Base-by-base conservation (phyloP, 371 early-diverging fungal species). In the Coemansia linderi region DNA sequence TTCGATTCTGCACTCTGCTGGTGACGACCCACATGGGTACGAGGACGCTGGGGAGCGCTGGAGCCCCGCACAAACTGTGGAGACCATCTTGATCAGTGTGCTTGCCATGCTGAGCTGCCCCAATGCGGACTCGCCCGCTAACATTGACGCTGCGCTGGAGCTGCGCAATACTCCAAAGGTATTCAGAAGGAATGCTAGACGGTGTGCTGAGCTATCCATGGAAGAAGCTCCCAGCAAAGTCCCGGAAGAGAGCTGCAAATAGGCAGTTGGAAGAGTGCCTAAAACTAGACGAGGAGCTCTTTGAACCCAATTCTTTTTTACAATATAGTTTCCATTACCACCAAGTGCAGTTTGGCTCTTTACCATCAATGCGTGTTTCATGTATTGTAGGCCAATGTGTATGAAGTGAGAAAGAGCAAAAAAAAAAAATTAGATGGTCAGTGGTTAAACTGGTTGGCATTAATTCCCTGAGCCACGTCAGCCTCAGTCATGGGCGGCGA, bases 91-190 rank as follows among this genome's bases (percentile, higher is more conserved):
- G 65, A 72, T 99, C 31, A 93, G 94, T 59, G 95, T 99, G 6
- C 88, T 96, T 9, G 88, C 90, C 68, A 94, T 99, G 92, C 84
- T 98, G 43, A 90, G 90, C 78, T 94, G 95, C 75, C 99, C 99
- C 6, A 99, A 99, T 81, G 95, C 92, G 83, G 96, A 97, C 75
- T 93, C 94, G 72, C 96, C 96, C 12, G 99, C 99, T 37, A 98
- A 99, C 74, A 87, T 98, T 41, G 99, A 99, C 82, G 99, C 99
- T 24, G 86, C 89, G n/a, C 76, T 65, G 62, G 58, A 69, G 67
- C 68, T 71, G 65, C 73, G 81, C 61, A 54, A 63, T 3, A 61
- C 67, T 54, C 63, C 24, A 63, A 4, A 33, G 19, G 72, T 43
- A 12, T 81, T 71, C 31, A 77, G 60, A 38, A 61, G 54, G 17